Evolutionary conservation across 2,329 filamentous ascomycete genomes (phyloP).

Genomic region (Beauveria sp.): DNA sequence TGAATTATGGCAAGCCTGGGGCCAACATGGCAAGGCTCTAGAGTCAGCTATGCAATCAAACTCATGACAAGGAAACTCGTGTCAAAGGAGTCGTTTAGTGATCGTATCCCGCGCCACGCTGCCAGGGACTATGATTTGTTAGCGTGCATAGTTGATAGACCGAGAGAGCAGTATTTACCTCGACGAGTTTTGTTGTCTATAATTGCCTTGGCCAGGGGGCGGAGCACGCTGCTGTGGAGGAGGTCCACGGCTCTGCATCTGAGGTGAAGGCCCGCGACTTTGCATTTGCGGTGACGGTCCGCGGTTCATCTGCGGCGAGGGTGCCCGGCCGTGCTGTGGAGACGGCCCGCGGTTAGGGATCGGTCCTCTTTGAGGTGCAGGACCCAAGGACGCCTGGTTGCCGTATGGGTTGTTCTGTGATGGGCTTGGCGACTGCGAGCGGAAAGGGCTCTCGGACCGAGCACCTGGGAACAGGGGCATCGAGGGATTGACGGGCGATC

Average conservation of each 20-base stretch:
- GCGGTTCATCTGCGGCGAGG: constrained; percentile 4
- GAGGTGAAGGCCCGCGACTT: not conserved
- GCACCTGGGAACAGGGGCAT: constrained; percentile 35
- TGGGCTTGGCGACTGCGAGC: constrained; percentile 26
- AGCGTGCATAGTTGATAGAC: constrained; percentile 8
- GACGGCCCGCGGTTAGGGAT: constrained; percentile 9
- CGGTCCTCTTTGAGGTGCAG: constrained; percentile 5
- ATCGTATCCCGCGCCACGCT: constrained; percentile 38
- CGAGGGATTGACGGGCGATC: constrained; percentile 34
- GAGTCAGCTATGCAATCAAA: not conserved
- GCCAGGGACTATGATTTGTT: constrained; percentile 31
- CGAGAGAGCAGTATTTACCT: constrained; percentile 23
- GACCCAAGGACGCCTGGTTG: constrained; percentile 14
- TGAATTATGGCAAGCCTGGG: not conserved
- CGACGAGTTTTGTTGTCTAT: constrained; percentile 30
- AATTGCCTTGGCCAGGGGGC: constrained; percentile 17
- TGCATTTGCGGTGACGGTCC: constrained; percentile 4
- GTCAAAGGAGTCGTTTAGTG: constrained; percentile 16
- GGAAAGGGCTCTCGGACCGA: constrained; percentile 28
- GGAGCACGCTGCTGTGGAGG: constrained; percentile 20
- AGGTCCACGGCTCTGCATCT: not conserved
- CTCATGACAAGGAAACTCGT: constrained; percentile 7
- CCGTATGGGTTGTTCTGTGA: constrained; percentile 10
- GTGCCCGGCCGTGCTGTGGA: constrained; percentile 1
- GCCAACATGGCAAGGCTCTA: not conserved